A percentile compares a stretch with the other conserved stretches of the same genome.
These are phyloP conservation scores for Lindgomyces ingoldianus DNA, from an alignment of 495 filamentous ascomycete genomes.

Conservation along the genomic window DNA sequence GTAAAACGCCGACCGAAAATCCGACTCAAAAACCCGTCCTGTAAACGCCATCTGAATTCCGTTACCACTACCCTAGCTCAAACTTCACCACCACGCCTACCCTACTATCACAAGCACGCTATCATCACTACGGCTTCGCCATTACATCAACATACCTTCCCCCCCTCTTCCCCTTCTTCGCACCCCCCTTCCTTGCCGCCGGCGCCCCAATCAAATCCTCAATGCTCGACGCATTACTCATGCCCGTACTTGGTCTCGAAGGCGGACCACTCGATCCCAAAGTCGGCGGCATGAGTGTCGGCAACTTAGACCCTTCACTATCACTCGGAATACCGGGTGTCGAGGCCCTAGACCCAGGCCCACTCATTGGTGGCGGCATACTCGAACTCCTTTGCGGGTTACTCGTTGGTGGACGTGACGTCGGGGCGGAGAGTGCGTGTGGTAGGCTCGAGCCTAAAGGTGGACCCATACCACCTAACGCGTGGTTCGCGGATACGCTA, in stretches of 20 bases:
- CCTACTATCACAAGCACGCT: too few species aligned
- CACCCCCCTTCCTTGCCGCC: conserved; percentile 63
- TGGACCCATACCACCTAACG: conserved; percentile 9
- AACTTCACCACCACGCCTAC: too few species aligned
- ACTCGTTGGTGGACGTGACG: conserved; percentile 22
- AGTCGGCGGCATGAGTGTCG: conserved; percentile 25
- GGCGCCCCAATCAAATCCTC: conserved; percentile 80
- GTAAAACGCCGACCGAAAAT: too few species aligned
- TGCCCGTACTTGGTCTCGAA: conserved; percentile 51
- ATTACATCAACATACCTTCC: conserved; percentile 92
- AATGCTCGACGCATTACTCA: conserved; percentile 80
- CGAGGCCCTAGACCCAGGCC: conserved; percentile 11
- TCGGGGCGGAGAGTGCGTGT: conserved; percentile 4
- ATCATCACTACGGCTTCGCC: too few species aligned
- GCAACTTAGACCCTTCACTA: conserved; percentile 20
- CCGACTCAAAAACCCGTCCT: too few species aligned
- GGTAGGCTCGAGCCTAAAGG: conserved; percentile 5
- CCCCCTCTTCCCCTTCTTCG: conserved; percentile 76
- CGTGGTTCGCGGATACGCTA: conserved; percentile 23
- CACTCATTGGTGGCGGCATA: conserved; percentile 35
- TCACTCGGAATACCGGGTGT: conserved; percentile 31
- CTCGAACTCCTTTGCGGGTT: conserved; percentile 27
- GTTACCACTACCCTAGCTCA: too few species aligned
- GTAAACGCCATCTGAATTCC: too few species aligned
- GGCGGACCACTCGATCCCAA: conserved; percentile 33